These are phyloP conservation scores for Fusarium sp. DNA, from an alignment of 2,329 filamentous ascomycete species.

Conservation along the genomic window DNA sequence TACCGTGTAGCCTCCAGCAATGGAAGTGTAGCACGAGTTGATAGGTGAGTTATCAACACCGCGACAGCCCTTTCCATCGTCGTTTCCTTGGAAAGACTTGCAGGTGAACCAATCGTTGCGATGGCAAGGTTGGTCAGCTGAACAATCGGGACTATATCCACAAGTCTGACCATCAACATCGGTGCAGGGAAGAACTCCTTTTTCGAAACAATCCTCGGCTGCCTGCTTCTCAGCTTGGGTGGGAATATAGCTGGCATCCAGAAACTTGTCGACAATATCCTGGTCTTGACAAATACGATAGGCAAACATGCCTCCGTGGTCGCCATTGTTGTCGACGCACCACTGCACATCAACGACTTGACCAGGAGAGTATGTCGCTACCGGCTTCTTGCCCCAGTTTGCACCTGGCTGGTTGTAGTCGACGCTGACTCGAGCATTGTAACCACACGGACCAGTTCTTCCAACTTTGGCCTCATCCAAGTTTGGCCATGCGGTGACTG, in stretches of 20 bases:
- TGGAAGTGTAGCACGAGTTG: conserved; percentile 64
- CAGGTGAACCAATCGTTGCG: conserved; percentile 69
- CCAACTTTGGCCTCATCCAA: conserved; percentile 60
- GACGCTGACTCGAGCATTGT: conserved; percentile 65
- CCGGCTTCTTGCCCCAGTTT: conserved; percentile 59
- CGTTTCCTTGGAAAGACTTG: conserved; percentile 55
- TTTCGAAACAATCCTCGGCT: conserved; percentile 66
- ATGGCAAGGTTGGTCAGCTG: conserved; percentile 58
- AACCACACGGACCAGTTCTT: conserved; percentile 65
- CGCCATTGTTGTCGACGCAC: conserved; percentile 69
- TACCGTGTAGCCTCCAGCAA: conserved; percentile 66
- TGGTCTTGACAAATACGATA: conserved; percentile 68
- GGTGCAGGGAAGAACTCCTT: conserved; percentile 62
- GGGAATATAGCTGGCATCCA: conserved; percentile 61
- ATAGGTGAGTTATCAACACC: conserved; percentile 61
- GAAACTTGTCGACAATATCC: conserved; percentile 63
- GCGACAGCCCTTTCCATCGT: conserved; percentile 55
- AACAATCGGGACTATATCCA: conserved; percentile 63
- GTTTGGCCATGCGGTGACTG: conserved; percentile 64
- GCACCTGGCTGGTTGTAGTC: conserved; percentile 64
- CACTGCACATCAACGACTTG: conserved; percentile 64
- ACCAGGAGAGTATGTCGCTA: conserved; percentile 61
- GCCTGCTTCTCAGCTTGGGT: conserved; percentile 66
- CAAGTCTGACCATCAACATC: conserved; percentile 65
- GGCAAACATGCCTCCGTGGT: conserved; percentile 69